These are phyloP conservation scores for Aspergillus kassunensis DNA, from an alignment of 495 filamentous ascomycete genomes.

Conservation along the genomic window DNA sequence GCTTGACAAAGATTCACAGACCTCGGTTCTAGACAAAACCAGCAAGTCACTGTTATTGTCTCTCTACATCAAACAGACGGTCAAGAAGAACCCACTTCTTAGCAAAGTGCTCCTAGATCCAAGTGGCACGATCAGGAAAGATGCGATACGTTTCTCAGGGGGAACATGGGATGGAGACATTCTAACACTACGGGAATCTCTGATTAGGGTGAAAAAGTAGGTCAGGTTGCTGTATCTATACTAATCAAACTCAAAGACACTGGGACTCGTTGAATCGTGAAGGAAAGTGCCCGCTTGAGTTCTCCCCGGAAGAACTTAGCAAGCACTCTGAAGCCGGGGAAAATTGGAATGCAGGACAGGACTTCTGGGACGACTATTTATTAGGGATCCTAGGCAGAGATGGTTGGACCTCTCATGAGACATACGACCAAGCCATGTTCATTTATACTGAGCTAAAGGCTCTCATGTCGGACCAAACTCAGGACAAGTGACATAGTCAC, in stretches of 20 bases:
- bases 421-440: neutral
- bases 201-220: conserved; percentile 13
- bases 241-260: neutral
- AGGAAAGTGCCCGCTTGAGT: conserved; percentile 17
- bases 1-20: conserved; percentile 13
- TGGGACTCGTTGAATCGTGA: conserved; percentile 18
- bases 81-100: too few species aligned
- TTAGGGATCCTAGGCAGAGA: conserved; percentile 16
- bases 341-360: too few species aligned
- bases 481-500: neutral
- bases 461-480: neutral
- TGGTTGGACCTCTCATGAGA: conserved; percentile 19
- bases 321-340: conserved; percentile 19
- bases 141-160: conserved; percentile 20
- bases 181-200: conserved; percentile 22
- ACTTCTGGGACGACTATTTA: conserved; percentile 18
- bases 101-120: too few species aligned
- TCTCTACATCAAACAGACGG: neutral
- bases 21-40: neutral
- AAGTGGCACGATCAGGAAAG: conserved; percentile 2
- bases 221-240: neutral
- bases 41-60: neutral
- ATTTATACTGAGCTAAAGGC: neutral
- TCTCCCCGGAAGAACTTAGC: conserved; percentile 20
- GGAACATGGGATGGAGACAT: conserved; percentile 26